Base-by-base conservation (phyloP, 129 eudicot genomes). In the Pseudognaphalium luteoalbum region DNA sequence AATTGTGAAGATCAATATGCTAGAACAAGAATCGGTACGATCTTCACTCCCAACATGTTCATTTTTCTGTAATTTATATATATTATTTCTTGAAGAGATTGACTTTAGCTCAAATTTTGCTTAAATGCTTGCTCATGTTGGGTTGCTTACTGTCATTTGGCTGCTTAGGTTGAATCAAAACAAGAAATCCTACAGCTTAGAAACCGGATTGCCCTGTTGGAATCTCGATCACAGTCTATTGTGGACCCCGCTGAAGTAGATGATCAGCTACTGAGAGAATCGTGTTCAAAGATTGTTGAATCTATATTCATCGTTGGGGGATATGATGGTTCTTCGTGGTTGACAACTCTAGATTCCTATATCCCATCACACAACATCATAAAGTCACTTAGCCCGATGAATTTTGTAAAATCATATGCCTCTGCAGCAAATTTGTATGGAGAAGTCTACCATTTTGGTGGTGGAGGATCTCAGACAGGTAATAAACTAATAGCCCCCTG, bases 231-330 rank as follows among this genome's bases (percentile, higher is more conserved):
- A 33, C 42, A 41, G 25, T 74, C 83, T 32, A 34, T 80, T 32
- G 41, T 51, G 44, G 81, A 70, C 52, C 71, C 73, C 25, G 52
- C 34, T 35, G 84, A 67, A 74, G 81, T 19, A 41, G 33, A 59
- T 20, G 20, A 71, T 64, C 75, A 67, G 44, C 21, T 50, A 72
- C 10, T 17, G 28, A 59, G 67, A 52, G 47, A 30, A 65, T 30
- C 68, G 71, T 8, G 5, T 68, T 29, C 76, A 17, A 52, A 62
- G n/a, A 12, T 44, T 39, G 73, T 39, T 11, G 80, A 85, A 0
- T 77, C 86, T 4, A 81, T 91, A 32, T 66, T 78, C 72, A 68
- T 90, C 30, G 82, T 85, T 29, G 97, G 98, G 12, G 97, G 98
- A 19, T 83, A 14, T 73, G 82, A 91, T 75, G 96, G 98, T 29